A percentile compares a stretch with the other conserved stretches of the same genome.
Evolutionary conservation across 495 filamentous ascomycete species (phyloP).

Genomic region (Podospora australis): DNA sequence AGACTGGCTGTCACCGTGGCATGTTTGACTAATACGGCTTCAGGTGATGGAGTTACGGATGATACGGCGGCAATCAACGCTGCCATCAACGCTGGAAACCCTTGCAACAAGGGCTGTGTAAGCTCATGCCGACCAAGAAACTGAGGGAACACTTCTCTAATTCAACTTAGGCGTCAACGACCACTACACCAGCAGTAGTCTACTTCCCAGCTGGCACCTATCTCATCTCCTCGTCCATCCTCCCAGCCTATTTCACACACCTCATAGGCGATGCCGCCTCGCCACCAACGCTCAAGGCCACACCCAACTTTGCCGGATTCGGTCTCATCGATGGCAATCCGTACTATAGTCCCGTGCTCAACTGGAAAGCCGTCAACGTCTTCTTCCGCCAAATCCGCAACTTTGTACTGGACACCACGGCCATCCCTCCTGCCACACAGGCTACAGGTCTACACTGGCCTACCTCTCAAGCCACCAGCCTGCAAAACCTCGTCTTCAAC

Average conservation of each 20-base stretch:
- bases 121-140: constrained; percentile 15
- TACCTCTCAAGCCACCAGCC: constrained; percentile 65
- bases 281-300: constrained; percentile 53
- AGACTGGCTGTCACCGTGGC: background rate
- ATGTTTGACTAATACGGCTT: background rate
- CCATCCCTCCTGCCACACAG: constrained; percentile 45
- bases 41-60: constrained; percentile 54
- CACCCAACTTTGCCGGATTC: constrained; percentile 54
- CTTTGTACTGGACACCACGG: constrained; percentile 66
- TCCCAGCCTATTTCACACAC: constrained; percentile 60
- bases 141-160: background rate
- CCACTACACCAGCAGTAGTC: constrained; percentile 66
- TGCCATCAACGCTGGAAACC: constrained; percentile 68
- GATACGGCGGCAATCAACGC: constrained; percentile 80
- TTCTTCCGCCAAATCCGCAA: constrained; percentile 77
- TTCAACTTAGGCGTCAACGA: constrained; percentile 49
- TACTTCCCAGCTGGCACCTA: constrained; percentile 81
- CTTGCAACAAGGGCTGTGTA: constrained; percentile 67
- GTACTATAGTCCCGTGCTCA: constrained; percentile 49
- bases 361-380: constrained; percentile 59
- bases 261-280: constrained; percentile 41
- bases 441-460: constrained; percentile 74
- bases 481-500: constrained; percentile 71
- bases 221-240: constrained; percentile 56
- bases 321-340: constrained; percentile 65